Conservation (phyloP, 108 stramenopile genomes). For the Craspedostauros australis region DNA sequence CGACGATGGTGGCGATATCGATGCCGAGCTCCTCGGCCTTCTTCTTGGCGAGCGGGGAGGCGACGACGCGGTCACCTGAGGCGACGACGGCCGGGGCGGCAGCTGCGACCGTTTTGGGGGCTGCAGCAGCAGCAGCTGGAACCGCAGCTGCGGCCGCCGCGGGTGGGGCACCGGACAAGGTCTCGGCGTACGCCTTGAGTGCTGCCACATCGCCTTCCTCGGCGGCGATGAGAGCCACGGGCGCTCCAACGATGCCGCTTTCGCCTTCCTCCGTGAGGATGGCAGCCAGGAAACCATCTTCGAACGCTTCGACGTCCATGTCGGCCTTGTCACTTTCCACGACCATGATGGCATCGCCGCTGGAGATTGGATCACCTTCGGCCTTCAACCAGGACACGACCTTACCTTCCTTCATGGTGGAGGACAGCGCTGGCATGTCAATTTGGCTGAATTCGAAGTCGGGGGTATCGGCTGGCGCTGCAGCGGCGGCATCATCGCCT, state of each 20-base stretch:
- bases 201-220: slow-evolving; percentile 72
- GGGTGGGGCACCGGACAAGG: slow-evolving; percentile 46
- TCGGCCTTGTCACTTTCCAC: slow-evolving; percentile 98
- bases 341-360: slow-evolving; percentile 94
- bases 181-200: slow-evolving; percentile 73
- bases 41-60: slow-evolving; percentile 92
- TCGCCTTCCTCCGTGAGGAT: slow-evolving; percentile 91
- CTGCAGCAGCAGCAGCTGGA: slow-evolving; percentile 49
- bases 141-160: slow-evolving; percentile 39
- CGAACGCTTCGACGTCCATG: slow-evolving; percentile 97
- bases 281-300: slow-evolving; percentile 92
- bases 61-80: slow-evolving; percentile 83
- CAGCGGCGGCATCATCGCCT: not conserved
- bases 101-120: slow-evolving; percentile 52
- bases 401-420: slow-evolving; percentile 97
- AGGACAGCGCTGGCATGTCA: slow-evolving; percentile 96
- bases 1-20: slow-evolving; percentile 80
- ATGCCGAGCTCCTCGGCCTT: slow-evolving; percentile 79
- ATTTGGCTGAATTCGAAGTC: slow-evolving; percentile 74
- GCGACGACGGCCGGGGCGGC: slow-evolving; percentile 42
- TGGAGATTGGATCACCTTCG: slow-evolving; percentile 85
- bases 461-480: slow-evolving; percentile 40
- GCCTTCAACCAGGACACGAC: slow-evolving; percentile 94
- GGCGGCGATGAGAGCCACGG: slow-evolving; percentile 88
- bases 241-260: slow-evolving; percentile 81